Percentiles rank a stretch among this genome's conserved stretches.
phyloP scores from a whole-genome alignment of 805 yeast species.

The Zygoascus bituminiphila region DNA sequence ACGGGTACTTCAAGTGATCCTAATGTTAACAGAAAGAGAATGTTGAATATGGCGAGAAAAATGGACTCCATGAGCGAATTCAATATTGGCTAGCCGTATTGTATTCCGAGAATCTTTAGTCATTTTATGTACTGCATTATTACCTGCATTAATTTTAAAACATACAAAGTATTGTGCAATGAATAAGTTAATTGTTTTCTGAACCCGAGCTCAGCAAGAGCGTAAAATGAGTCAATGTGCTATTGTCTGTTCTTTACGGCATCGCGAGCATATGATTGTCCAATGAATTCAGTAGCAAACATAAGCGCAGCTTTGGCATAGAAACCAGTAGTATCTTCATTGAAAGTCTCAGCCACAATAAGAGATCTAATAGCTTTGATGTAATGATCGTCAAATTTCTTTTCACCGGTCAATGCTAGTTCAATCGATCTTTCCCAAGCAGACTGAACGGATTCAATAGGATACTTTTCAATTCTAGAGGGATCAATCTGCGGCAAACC shows the following conservation, averaged over 20 bases:
- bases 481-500: conserved; percentile 15
- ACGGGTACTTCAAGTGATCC: conserved; percentile 17
- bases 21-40: conserved; percentile 3
- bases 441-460: conserved; percentile 8
- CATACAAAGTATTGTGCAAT: not conserved
- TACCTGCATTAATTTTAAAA: not conserved
- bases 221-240: too few species aligned
- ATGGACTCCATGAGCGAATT: conserved; percentile 18
- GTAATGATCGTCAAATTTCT: conserved; percentile 15
- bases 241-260: not conserved
- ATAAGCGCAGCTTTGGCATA: conserved; percentile 16
- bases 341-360: conserved; percentile 14
- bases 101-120: too few species aligned
- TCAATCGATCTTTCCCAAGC: conserved; percentile 17
- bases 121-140: not conserved
- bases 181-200: not conserved
- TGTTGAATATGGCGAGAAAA: conserved; percentile 23
- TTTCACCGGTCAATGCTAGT: conserved; percentile 13
- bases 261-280: not conserved
- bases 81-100: conserved; percentile 2
- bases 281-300: conserved; percentile 8
- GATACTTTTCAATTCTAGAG: conserved; percentile 4
- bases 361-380: conserved; percentile 20
- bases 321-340: conserved; percentile 13
- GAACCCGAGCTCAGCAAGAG: too few species aligned